Base-by-base conservation (phyloP, 345 rosid species). In the Psidium friedrichsthalianum region DNA sequence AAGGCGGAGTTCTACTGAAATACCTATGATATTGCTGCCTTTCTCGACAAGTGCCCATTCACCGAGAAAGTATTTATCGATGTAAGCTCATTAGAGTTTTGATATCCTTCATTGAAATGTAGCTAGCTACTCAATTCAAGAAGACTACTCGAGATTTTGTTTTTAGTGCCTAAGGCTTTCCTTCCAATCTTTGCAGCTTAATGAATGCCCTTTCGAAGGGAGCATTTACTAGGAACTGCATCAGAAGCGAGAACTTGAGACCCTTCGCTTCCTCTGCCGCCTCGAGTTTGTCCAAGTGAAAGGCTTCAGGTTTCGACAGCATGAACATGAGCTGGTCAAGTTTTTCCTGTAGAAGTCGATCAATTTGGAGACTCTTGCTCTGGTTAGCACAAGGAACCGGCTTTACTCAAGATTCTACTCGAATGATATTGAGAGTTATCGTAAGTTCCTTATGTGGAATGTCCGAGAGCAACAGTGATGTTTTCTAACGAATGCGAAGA, bases 1-100 rank as follows among this genome's bases (percentile, higher is more conserved):
- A 85, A 56, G 88, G 83, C 15, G 83, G 61, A 24, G 15, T n/a
- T 5, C 11, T 82, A 53, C 52, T 88, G 88, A 57, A 86, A 88
- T 42, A 6, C 82, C 14, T 80, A 82, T 44, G 90, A 87, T 32
- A 83, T 88, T 22, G 82, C 83, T 10, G 12, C 56, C 25, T 84
- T 90, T 32, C 40, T 90, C 51, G 57, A 24, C 40, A 82, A 44
- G 32, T 88, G 90, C 56, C 90, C 83, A 0, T 1, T 4, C 10
- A 7, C 87, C 18, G 84, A 88, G 56, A 87, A n/a, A 47, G 44
- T 87, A 27, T 88, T 87, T 52, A 86, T 90, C 9, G 89, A 90
- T 74, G 90, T 88, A 88, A 86, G 89, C 74, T 32, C 54, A 29
- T 52, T 52, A 8, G 27, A 10, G 7, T 53, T 69, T 21, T 3